Evolutionary conservation across 2,329 filamentous ascomycete species (phyloP), one percentile per base, ranked within the genome.

Genomic region (Botryotinia narcissicola): DNA sequence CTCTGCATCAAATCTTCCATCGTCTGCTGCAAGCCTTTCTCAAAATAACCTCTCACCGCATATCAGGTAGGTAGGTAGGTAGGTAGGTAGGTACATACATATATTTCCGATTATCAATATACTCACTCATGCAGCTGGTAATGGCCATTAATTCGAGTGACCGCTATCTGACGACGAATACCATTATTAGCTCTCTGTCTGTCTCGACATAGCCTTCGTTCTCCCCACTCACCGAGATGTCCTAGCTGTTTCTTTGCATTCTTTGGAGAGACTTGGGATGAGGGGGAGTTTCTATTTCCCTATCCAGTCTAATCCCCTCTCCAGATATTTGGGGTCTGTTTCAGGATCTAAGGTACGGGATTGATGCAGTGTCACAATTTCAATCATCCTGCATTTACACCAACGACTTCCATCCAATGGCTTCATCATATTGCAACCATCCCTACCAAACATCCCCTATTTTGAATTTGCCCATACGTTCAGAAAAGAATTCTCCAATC

Each of bases 1-100:
- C 61, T 48, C 32, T 32, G 61, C 61, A 35, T 40, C 35, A 35
- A 57, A n/a, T 12, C 29, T 67, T 22, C 51, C 22, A 51, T n/a
- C 35, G n/a, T 6, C 9, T 29, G 20, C 64, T 70, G 51, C 54
- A 60, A 35, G 42, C 35, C 22, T 22, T 54, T 71, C 70, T 71
- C 42, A 44, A 71, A 66, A 72, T 67, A 66, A 54, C 14, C 37
- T 66, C 70, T 68, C 42, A 68, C 70, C 54, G 61, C 70, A 72
- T 72, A 72, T 40, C 59, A 48, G 7, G 46, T 57, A 64, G 22
- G 7, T 35, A 64, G 14, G 4, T 35, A 70, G 37, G 4, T 35
- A 70, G 6, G 37, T 57, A 64, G 14, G 4, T 44, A 64, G 8
- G 2, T 35, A 70, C 48, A 48, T 32, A 62, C 42, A 71, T 71